phyloP scores from a whole-genome alignment of 768 basidiomycete species.

The Epithele typhae region DNA sequence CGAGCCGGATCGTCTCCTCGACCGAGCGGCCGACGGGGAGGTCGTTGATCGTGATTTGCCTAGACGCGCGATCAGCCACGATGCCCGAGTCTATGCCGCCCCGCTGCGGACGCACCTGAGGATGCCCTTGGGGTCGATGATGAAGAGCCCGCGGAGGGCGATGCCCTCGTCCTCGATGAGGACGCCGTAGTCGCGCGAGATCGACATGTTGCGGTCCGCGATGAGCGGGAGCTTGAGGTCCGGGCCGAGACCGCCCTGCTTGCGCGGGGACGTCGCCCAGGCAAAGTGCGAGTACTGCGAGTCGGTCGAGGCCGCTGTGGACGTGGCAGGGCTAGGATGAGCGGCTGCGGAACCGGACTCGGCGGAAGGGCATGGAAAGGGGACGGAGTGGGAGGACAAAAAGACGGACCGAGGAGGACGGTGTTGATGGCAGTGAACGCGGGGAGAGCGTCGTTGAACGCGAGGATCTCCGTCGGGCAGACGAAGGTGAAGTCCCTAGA shows the following conservation, averaged over 20 bases:
- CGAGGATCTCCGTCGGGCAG: conserved; percentile 94
- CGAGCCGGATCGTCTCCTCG: conserved; percentile 84
- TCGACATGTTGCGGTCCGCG: conserved; percentile 74
- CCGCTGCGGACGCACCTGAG: conserved; percentile 58
- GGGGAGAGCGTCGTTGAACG: conserved; percentile 85
- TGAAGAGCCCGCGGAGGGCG: conserved; percentile 80
- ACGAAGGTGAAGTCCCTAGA: conserved; percentile 82
- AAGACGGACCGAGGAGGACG: conserved; percentile 62
- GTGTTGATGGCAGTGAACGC: conserved; percentile 72
- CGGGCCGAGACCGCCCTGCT: conserved; percentile 87
- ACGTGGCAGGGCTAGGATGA: background rate
- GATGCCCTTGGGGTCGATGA: conserved; percentile 82
- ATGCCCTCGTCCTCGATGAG: conserved; percentile 87
- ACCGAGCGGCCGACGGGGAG: conserved; percentile 94
- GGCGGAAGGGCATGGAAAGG: background rate
- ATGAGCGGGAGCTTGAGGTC: conserved; percentile 81
- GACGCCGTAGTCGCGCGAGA: conserved; percentile 83
- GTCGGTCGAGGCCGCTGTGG: conserved; percentile 76
- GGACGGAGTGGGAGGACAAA: background rate
- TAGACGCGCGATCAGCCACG: conserved; percentile 18
- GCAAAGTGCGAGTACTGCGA: conserved; percentile 86
- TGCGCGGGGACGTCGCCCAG: conserved; percentile 79
- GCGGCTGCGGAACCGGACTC: conserved; percentile 3
- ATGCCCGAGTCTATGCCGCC: no score
- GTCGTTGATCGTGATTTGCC: conserved; percentile 88